phyloP scores from a whole-genome alignment of 2,329 filamentous ascomycete genomes.

The Chaetothyriales sp. region DNA sequence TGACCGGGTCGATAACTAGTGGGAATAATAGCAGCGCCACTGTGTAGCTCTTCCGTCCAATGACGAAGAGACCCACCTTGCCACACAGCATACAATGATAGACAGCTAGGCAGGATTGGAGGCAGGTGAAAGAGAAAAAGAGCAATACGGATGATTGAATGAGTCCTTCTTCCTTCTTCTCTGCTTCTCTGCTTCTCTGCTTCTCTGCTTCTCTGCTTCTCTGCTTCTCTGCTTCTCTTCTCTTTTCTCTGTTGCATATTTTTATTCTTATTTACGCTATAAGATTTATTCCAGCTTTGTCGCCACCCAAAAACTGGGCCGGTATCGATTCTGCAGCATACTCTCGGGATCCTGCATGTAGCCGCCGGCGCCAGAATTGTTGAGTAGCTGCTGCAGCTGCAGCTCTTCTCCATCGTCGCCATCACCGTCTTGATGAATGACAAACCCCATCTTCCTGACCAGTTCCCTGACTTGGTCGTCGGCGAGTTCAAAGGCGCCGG shows the following conservation, averaged over 20 bases:
- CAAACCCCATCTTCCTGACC: constrained; percentile 63
- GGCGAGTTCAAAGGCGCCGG: constrained; percentile 78
- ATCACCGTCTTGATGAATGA: constrained; percentile 39
- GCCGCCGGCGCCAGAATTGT: constrained; percentile 29
- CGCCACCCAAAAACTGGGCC: constrained; percentile 72
- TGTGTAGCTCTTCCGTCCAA: neutral
- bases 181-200: neutral
- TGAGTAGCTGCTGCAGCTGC: constrained; percentile 26
- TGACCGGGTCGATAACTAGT: neutral
- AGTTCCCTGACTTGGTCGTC: constrained; percentile 76
- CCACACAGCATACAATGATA: neutral
- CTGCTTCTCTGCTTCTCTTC: neutral
- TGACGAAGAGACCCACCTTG: neutral
- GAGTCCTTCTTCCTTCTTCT: neutral
- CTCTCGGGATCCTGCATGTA: constrained; percentile 78
- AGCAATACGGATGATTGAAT: constrained; percentile 1
- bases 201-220: neutral
- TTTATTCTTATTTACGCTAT: too few relatives aligned
- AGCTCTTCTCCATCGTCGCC: too few relatives aligned
- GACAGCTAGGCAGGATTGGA: neutral
- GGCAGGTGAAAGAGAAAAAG: neutral
- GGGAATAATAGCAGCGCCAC: neutral
- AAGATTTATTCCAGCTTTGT: constrained; percentile 53
- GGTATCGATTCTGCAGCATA: constrained; percentile 75
- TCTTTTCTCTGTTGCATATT: neutral